phyloP scores from a whole-genome alignment of 495 filamentous ascomycete genomes.

The Massariosphaeria phaeospora region DNA sequence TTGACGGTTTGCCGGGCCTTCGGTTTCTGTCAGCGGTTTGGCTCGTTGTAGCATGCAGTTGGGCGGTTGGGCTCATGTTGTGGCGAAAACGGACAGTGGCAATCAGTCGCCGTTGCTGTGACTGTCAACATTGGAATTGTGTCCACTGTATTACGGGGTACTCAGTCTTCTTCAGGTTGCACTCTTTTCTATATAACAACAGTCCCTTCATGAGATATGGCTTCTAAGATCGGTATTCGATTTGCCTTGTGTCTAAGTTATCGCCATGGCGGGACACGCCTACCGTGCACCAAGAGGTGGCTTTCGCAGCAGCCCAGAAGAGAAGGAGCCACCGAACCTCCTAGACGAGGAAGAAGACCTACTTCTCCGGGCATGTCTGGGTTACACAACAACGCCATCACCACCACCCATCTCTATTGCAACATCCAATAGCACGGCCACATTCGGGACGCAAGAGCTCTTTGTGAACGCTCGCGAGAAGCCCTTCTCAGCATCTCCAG shows the following conservation, averaged over 20 bases:
- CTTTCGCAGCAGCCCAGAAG: not conserved
- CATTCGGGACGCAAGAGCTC: not conserved
- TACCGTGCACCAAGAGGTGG: conserved; percentile 2
- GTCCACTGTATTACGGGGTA: too few species aligned
- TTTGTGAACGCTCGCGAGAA: not conserved
- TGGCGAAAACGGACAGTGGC: too few species aligned
- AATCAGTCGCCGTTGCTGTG: too few species aligned
- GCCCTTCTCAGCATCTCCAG: not conserved
- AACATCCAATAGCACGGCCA: conserved; percentile 3
- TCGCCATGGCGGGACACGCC: not conserved
- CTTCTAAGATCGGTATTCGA: too few species aligned
- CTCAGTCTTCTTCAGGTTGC: too few species aligned
- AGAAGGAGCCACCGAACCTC: not conserved
- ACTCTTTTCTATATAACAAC: too few species aligned
- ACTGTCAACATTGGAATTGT: too few species aligned
- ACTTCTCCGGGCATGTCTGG: not conserved
- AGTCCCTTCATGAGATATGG: too few species aligned
- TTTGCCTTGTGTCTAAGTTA: not conserved
- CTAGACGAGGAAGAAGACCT: not conserved
- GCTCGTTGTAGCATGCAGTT: too few species aligned
- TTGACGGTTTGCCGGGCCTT: too few species aligned
- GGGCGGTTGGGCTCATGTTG: too few species aligned
- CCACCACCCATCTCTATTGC: conserved; percentile 4
- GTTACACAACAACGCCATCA: not conserved
- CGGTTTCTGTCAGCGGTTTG: too few species aligned